These are phyloP conservation scores for Curvularia lunata DNA, from an alignment of 2,329 filamentous ascomycete genomes.

Conservation along the genomic window DNA sequence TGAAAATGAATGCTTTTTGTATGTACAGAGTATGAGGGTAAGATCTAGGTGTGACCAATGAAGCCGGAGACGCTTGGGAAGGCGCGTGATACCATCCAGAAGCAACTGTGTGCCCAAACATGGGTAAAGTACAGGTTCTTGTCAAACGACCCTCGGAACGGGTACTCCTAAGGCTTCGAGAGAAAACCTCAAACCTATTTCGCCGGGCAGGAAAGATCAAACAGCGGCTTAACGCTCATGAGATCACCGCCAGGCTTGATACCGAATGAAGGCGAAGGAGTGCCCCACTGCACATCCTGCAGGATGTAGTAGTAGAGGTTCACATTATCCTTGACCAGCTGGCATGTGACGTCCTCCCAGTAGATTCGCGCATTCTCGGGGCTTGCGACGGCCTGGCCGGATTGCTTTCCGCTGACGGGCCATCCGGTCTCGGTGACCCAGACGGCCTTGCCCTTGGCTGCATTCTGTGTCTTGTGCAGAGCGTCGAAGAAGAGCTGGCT, in stretches of 20 bases:
- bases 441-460: slow-evolving; percentile 70
- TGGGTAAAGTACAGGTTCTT: too few species aligned
- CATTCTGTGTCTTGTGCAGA: slow-evolving; percentile 64
- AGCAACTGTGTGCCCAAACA: too few species aligned
- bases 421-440: slow-evolving; percentile 92
- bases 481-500: slow-evolving; percentile 72
- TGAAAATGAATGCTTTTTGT: too few species aligned
- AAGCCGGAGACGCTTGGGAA: too few species aligned
- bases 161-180: too few species aligned
- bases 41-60: too few species aligned
- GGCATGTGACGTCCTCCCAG: slow-evolving; percentile 80
- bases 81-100: too few species aligned
- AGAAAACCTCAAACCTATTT: neutral
- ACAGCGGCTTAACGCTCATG: slow-evolving; percentile 39
- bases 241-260: slow-evolving; percentile 61
- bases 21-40: too few species aligned
- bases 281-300: slow-evolving; percentile 66
- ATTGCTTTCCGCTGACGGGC: slow-evolving; percentile 72
- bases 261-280: slow-evolving; percentile 73
- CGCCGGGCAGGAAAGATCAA: slow-evolving; percentile 46
- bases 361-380: slow-evolving; percentile 74
- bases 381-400: slow-evolving; percentile 67
- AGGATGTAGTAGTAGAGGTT: slow-evolving; percentile 76
- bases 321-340: slow-evolving; percentile 63
- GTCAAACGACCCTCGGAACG: too few species aligned